These are phyloP conservation scores for Plasmodium coatneyi DNA, from an alignment of 169 alveolate genomes.

Conservation along the genomic window DNA sequence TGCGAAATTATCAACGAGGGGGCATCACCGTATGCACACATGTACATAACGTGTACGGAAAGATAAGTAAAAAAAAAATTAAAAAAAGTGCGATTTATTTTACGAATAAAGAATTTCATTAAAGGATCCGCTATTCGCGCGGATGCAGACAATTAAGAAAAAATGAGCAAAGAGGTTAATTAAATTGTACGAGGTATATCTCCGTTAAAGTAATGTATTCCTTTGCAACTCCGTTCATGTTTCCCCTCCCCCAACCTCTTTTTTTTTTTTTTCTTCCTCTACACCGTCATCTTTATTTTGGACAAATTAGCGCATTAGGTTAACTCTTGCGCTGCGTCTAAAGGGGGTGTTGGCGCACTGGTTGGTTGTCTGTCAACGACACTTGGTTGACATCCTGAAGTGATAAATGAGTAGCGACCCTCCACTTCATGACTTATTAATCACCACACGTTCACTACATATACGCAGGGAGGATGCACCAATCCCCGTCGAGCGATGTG, in stretches of 20 bases:
- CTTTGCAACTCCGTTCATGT: background rate
- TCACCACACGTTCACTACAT: conserved; percentile 5
- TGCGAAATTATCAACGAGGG: background rate
- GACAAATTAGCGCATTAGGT: background rate
- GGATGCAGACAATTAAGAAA: background rate
- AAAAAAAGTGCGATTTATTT: background rate
- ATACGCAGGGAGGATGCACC: conserved; percentile 59
- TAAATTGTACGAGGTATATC: background rate
- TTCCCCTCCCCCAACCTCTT: background rate
- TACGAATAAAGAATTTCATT: background rate
- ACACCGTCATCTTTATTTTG: background rate
- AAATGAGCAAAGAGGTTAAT: background rate
- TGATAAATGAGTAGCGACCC: background rate
- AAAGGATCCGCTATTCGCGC: background rate
- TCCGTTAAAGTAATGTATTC: background rate
- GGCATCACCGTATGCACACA: background rate
- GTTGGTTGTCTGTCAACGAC: background rate
- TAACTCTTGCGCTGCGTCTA: background rate
- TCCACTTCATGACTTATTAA: background rate
- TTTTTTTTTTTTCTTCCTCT: background rate
- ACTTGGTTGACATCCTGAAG: background rate
- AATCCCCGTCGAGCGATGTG: conserved; percentile 25
- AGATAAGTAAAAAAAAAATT: too few relatives aligned
- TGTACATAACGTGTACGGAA: background rate
- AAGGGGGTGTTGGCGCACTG: background rate